phyloP scores from a whole-genome alignment of 176 grass and related monocot genomes.

The Olyra latifolia region DNA sequence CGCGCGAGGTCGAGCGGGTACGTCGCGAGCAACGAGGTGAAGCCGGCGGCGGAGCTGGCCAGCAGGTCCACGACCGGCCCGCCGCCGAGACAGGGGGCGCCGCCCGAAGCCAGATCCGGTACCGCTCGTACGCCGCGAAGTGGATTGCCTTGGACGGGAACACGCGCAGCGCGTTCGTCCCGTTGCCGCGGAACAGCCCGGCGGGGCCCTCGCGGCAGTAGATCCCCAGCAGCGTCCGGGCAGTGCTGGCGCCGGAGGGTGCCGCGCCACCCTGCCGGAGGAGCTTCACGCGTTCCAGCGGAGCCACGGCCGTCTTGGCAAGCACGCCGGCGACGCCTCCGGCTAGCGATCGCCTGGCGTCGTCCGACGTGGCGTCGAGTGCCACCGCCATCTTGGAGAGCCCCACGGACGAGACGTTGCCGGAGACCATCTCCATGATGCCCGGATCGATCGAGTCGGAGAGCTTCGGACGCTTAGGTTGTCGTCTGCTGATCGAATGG shows the following conservation, averaged over 20 bases:
- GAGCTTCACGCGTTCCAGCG: conserved; percentile 64
- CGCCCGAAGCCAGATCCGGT: not conserved
- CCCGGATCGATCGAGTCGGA: too few relatives aligned
- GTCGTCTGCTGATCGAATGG: too few relatives aligned
- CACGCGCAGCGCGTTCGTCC: conserved; percentile 19
- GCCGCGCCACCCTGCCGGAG: conserved; percentile 51
- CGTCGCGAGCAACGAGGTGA: not conserved
- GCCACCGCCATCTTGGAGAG: too few relatives aligned
- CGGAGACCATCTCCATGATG: too few relatives aligned
- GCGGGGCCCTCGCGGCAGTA: not conserved
- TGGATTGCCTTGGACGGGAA: conserved; percentile 30
- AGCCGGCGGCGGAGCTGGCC: not conserved
- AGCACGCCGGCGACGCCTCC: conserved; percentile 55
- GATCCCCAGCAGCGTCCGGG: not conserved
- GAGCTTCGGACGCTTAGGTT: too few relatives aligned
- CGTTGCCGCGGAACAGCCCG: conserved; percentile 23
- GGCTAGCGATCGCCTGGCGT: conserved; percentile 57
- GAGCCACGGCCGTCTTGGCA: conserved; percentile 59
- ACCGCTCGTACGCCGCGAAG: conserved; percentile 4
- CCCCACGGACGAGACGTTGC: too few relatives aligned
- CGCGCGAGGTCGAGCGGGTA: conserved; percentile 20
- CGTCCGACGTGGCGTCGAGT: too few relatives aligned
- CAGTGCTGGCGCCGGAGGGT: not conserved
- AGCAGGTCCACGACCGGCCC: not conserved
- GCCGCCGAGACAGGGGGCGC: not conserved